A percentile compares a stretch with the other conserved stretches of the same genome.
phyloP scores from a whole-genome alignment of 495 filamentous ascomycete genomes.

The Penicillium chermesinum region DNA sequence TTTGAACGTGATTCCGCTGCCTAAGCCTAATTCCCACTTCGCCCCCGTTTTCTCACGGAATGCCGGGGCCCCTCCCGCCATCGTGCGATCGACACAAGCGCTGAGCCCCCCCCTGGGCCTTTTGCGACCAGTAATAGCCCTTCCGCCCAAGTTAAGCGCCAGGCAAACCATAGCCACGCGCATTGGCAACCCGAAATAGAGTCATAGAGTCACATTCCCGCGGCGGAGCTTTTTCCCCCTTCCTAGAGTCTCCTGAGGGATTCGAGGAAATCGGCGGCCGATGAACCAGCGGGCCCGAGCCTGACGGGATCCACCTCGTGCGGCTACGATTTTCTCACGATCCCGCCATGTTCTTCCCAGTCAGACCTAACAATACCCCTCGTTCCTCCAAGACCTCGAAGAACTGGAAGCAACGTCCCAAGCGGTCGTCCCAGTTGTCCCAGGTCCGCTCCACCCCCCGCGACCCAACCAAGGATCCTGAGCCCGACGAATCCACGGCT shows the following conservation, averaged over 20 bases:
- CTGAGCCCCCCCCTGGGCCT: slow-evolving; percentile 10
- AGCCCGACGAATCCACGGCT: slow-evolving; percentile 31
- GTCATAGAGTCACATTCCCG: slow-evolving; percentile 11
- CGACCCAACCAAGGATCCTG: slow-evolving; percentile 46
- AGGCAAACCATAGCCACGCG: slow-evolving; percentile 19
- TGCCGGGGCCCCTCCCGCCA: slow-evolving; percentile 11
- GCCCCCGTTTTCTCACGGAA: slow-evolving; percentile 6
- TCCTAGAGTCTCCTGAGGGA: slow-evolving; percentile 1
- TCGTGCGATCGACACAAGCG: slow-evolving; percentile 16
- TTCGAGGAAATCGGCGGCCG: slow-evolving; percentile 6
- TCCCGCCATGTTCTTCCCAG: slow-evolving; percentile 42
- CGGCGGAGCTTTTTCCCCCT: slow-evolving; percentile 5
- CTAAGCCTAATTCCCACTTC: neutral
- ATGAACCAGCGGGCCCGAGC: slow-evolving; percentile 21
- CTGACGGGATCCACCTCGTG: slow-evolving; percentile 22
- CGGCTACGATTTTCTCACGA: slow-evolving; percentile 29
- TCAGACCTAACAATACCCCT: slow-evolving; percentile 40
- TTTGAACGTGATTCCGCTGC: neutral
- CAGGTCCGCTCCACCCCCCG: slow-evolving; percentile 35
- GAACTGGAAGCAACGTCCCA: slow-evolving; percentile 24
- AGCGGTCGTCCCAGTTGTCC: slow-evolving; percentile 37
- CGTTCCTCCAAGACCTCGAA: slow-evolving; percentile 28
- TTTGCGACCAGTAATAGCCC: slow-evolving; percentile 14
- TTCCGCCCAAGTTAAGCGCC: slow-evolving; percentile 32
- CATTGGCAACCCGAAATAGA: slow-evolving; percentile 20